A percentile compares a stretch with the other conserved stretches of the same genome.
phyloP scores from a whole-genome alignment of 1,284 basidiomycete species.

The Austropuccinia psidii region DNA sequence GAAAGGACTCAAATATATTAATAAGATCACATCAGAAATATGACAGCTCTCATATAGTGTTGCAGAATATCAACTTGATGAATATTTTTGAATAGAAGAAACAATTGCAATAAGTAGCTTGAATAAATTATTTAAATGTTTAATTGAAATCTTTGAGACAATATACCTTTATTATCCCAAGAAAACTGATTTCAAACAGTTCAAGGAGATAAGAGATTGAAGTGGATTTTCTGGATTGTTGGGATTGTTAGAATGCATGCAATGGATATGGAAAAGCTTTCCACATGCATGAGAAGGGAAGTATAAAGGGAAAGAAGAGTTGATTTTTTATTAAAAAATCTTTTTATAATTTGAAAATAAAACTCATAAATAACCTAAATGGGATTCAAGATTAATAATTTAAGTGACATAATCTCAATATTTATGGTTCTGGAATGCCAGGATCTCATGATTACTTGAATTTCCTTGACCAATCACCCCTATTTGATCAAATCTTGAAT shows the following conservation, averaged over 20 bases:
- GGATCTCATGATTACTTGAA: not conserved
- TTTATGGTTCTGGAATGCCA: constrained; percentile 6
- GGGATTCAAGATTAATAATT: not conserved
- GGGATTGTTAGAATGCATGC: not conserved
- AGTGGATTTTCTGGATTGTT: not conserved
- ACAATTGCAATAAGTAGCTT: not conserved
- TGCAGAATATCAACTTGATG: not conserved
- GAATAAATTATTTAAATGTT: not conserved
- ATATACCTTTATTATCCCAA: no score
- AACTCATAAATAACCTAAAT: not conserved
- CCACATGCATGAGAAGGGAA: not conserved
- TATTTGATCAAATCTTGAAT: no score
- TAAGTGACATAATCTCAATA: not conserved
- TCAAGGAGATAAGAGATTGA: no score
- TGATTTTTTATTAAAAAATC: not conserved
- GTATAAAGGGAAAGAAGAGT: constrained; percentile 4
- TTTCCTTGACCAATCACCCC: not conserved
- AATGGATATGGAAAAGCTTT: not conserved
- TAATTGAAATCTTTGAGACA: constrained; percentile 10
- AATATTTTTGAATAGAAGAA: constrained; percentile 3
- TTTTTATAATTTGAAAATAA: not conserved
- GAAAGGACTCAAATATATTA: constrained; percentile 2
- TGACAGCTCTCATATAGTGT: not conserved
- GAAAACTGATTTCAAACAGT: no score
- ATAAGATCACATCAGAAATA: constrained; percentile 4